Evolutionary conservation across 2,329 filamentous ascomycete genomes (phyloP).

Genomic region (Corinectria fuckeliana): DNA sequence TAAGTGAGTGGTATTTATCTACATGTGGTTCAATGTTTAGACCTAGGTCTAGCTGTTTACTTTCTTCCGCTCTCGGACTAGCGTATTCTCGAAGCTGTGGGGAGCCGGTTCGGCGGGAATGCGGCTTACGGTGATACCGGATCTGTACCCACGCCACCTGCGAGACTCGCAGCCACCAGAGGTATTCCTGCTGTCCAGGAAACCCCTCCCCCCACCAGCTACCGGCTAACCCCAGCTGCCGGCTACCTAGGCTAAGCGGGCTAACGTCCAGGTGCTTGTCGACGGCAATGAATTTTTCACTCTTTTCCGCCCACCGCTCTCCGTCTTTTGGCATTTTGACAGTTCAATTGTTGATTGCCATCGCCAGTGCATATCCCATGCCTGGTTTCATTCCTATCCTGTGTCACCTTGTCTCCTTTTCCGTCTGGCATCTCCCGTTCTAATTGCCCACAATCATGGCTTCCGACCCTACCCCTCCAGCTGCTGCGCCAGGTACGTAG

Average conservation of each 20-base stretch:
- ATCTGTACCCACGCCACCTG: slow-evolving; percentile 19
- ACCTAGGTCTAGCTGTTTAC: slow-evolving; percentile 42
- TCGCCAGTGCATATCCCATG: slow-evolving; percentile 38
- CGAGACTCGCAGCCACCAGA: not conserved
- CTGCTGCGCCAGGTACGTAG: slow-evolving; percentile 37
- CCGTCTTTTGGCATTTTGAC: slow-evolving; percentile 19
- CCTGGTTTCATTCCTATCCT: slow-evolving; percentile 30
- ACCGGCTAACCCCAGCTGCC: slow-evolving; percentile 22
- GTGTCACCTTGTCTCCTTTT: slow-evolving; percentile 10
- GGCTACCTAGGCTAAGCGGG: too few species aligned
- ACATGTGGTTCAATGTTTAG: too few species aligned
- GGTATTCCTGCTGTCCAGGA: slow-evolving; percentile 28
- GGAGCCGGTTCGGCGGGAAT: slow-evolving; percentile 23
- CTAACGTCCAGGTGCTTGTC: slow-evolving; percentile 33
- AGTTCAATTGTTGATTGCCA: slow-evolving; percentile 31
- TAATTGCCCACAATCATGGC: slow-evolving; percentile 41
- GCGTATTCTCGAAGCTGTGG: slow-evolving; percentile 20
- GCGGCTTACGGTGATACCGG: slow-evolving; percentile 23
- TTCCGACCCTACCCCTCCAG: slow-evolving; percentile 40
- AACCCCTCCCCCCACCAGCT: not conserved
- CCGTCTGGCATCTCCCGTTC: slow-evolving; percentile 25
- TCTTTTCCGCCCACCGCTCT: slow-evolving; percentile 32
- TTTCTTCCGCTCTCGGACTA: slow-evolving; percentile 40
- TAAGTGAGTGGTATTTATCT: not conserved
- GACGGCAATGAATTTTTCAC: slow-evolving; percentile 41